Evolutionary conservation across 345 rosid genomes (phyloP), one percentile per base, ranked within the genome.

Genomic region (Moringa oleifera): DNA sequence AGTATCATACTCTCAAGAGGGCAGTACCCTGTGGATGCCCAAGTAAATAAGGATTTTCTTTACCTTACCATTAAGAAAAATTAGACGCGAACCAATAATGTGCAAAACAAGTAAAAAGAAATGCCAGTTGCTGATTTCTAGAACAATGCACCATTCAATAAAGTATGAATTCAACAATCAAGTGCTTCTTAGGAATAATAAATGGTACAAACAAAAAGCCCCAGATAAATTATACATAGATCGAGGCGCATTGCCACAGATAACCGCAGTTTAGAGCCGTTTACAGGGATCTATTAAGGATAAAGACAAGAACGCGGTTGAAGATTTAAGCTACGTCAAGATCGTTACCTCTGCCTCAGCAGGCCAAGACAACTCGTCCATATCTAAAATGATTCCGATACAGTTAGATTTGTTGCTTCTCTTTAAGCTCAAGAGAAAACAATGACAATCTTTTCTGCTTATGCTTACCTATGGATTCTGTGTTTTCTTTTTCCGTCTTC

Each of bases 331-430:
- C 22, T 23, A 18, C 2, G 19, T 20, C 20, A 20, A 49, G 71
- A 69, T 53, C 51, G 53, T 55, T 25, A 74, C 78, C 78, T 74
- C 74, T 0, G 68, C 57, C 12, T 69, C 78, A 22, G 68, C 69
- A 52, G 78, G 74, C 78, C 78, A 74, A 46, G 78, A 68, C 6
- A 7, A 41, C 47, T 41, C 47, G 13, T 1, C 13, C 47, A 41
- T 41, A 1, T 41, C 17, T 16, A 9, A 2, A 41, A 15, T 41
- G 6, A 1, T 16, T 41, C 47, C 1, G 47, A 15, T 41, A 41
- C 47, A 41, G 16, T 41, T 16, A 41, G 9, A 4, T 41, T 15
- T 41, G 47, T 41, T 15, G 1, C 13, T 41, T 41, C 47, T 41
- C 12, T 15, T 41, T 41, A 7, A 41, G 17, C 47, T 41, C 47